Percentiles rank a stretch among this genome's conserved stretches.
These are phyloP conservation scores for Chaetomium strumarium DNA, from an alignment of 2,329 filamentous ascomycete species.

Conservation along the genomic window DNA sequence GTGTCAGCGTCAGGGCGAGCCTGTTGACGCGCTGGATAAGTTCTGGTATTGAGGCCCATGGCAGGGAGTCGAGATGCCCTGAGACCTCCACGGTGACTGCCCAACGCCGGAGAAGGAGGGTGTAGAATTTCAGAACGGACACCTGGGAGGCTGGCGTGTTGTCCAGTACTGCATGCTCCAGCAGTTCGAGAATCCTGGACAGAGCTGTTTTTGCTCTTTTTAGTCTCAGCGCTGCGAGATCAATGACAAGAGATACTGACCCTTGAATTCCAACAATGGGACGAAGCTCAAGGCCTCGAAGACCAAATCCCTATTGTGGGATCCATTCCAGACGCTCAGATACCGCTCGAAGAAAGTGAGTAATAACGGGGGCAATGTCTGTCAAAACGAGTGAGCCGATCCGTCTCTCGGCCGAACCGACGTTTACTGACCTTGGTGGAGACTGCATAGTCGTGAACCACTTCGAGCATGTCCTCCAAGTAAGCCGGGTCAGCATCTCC, in stretches of 20 bases:
- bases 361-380: conserved; percentile 44
- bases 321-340: conserved; percentile 57
- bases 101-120: conserved; percentile 58
- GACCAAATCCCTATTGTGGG: conserved; percentile 45
- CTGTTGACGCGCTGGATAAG: conserved; percentile 46
- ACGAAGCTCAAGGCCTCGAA: conserved; percentile 53
- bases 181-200: conserved; percentile 41
- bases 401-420: too few relatives aligned
- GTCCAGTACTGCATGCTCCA: conserved; percentile 48
- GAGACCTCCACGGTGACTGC: conserved; percentile 38
- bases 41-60: conserved; percentile 35
- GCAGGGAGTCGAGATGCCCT: conserved; percentile 31
- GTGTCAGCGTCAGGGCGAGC: conserved; percentile 54
- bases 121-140: conserved; percentile 62
- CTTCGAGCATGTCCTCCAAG: conserved; percentile 49
- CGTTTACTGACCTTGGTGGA: conserved; percentile 46
- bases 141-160: conserved; percentile 48
- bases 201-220: conserved; percentile 41
- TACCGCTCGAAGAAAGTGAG: conserved; percentile 48
- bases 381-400: conserved; percentile 1
- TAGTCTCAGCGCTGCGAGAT: conserved; percentile 12
- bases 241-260: conserved; percentile 27
- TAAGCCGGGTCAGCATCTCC: conserved; percentile 45
- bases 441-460: conserved; percentile 50
- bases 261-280: conserved; percentile 53